Evolutionary conservation across 306 rosid species (phyloP).

Genomic region (Vigna nakashimae): DNA sequence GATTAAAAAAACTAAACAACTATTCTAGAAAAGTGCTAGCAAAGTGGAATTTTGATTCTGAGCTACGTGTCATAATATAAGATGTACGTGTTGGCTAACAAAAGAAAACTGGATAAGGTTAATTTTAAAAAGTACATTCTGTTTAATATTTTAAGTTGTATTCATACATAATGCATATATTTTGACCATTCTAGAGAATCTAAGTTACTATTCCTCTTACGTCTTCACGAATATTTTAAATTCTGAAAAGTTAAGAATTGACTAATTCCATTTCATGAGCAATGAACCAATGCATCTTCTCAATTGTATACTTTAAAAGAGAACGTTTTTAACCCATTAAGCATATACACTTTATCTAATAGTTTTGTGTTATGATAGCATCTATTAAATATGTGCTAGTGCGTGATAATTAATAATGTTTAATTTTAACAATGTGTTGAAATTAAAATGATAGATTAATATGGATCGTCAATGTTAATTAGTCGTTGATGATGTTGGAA

Average conservation of each 20-base stretch:
- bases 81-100: neutral
- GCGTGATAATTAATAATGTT: neutral
- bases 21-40: neutral
- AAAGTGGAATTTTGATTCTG: constrained; percentile 12
- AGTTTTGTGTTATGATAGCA: neutral
- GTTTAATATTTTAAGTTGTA: neutral
- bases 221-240: neutral
- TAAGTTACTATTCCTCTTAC: neutral
- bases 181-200: neutral
- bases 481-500: too few relatives aligned
- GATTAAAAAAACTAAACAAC: neutral
- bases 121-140: neutral
- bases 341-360: neutral
- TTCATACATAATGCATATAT: neutral
- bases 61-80: neutral
- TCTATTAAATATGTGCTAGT: neutral
- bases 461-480: neutral
- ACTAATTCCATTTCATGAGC: neutral
- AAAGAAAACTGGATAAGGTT: neutral
- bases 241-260: neutral
- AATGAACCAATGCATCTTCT: neutral
- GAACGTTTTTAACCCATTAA: neutral
- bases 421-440: neutral
- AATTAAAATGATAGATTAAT: neutral
- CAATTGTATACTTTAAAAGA: neutral